Evolutionary conservation across 2,329 filamentous ascomycete genomes (phyloP).

Genomic region (Phyllosticta citribraziliensis): DNA sequence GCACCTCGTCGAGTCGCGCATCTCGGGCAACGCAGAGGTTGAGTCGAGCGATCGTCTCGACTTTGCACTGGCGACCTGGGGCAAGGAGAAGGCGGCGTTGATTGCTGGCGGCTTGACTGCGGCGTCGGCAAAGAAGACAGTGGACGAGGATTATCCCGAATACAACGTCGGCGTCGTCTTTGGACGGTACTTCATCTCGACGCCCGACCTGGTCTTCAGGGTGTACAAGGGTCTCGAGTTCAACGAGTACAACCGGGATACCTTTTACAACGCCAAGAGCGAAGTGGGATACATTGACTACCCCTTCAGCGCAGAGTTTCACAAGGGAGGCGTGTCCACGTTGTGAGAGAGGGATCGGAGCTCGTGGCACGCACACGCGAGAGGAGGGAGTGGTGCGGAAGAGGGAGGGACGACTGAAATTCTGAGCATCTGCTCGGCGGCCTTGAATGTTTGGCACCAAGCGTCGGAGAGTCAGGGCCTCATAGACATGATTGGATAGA

Average conservation of each 20-base stretch:
- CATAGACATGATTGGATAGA: background rate
- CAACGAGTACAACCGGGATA: conserved; percentile 35
- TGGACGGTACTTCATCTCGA: conserved; percentile 41
- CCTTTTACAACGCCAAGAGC: conserved; percentile 34
- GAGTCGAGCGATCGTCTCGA: conserved; percentile 17
- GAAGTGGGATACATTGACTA: conserved; percentile 34
- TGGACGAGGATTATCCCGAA: conserved; percentile 33
- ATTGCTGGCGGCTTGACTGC: conserved; percentile 34
- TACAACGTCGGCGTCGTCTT: conserved; percentile 38
- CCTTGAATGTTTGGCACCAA: no score
- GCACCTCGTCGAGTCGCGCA: conserved; percentile 50
- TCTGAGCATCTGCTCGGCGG: no score
- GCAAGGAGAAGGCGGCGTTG: conserved; percentile 22
- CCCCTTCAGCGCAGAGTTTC: conserved; percentile 25
- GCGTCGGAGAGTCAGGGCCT: no score
- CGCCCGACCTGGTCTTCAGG: conserved; percentile 39
- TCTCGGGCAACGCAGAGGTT: conserved; percentile 30
- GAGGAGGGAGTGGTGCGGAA: background rate
- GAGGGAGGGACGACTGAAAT: no score
- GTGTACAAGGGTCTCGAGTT: conserved; percentile 35
- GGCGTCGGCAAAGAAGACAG: conserved; percentile 25
- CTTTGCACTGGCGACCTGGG: conserved; percentile 18
- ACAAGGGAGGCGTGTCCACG: background rate
- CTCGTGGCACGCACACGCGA: background rate
- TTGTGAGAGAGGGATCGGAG: background rate